Conservation (phyloP, 352 stramenopile genomes). For the Pythium insidiosum region DNA sequence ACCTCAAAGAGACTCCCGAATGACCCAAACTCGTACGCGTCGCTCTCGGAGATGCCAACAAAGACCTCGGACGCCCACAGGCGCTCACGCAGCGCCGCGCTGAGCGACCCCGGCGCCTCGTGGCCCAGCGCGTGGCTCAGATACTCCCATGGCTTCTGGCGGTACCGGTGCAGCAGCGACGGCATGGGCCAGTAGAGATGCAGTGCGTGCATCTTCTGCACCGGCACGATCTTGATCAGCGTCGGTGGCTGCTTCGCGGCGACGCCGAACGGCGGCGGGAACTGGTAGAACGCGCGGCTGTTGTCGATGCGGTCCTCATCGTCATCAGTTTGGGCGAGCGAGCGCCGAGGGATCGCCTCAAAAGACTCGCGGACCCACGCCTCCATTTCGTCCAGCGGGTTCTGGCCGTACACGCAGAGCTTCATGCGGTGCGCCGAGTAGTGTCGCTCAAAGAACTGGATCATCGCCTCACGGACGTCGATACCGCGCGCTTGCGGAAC, state of each 20-base stretch:
- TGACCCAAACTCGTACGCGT: slow-evolving; percentile 34
- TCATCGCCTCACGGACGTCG: slow-evolving; percentile 23
- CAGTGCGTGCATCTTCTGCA: slow-evolving; percentile 24
- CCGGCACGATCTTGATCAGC: slow-evolving; percentile 23
- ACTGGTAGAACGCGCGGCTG: neutral
- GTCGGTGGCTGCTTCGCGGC: slow-evolving; percentile 15
- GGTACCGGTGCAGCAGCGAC: slow-evolving; percentile 14
- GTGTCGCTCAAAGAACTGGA: slow-evolving; percentile 27
- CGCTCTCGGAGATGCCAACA: slow-evolving; percentile 23
- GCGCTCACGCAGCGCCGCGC: slow-evolving; percentile 15
- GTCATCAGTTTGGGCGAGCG: too few species aligned
- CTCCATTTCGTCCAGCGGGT: slow-evolving; percentile 29
- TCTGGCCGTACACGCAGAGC: slow-evolving; percentile 25
- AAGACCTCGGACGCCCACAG: slow-evolving; percentile 26
- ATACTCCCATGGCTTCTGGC: slow-evolving; percentile 29
- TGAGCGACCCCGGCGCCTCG: slow-evolving; percentile 25
- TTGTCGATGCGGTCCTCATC: too few species aligned
- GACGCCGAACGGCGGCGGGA: slow-evolving; percentile 15
- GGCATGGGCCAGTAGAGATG: slow-evolving; percentile 34
- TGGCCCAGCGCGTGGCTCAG: slow-evolving; percentile 31
- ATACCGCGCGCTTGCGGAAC: slow-evolving; percentile 8
- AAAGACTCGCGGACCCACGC: slow-evolving; percentile 27
- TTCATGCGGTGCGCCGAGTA: slow-evolving; percentile 42
- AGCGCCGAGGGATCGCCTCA: slow-evolving; percentile 12
- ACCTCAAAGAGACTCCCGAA: slow-evolving; percentile 35